phyloP scores from a whole-genome alignment of 169 alveolate genomes.

The Cryptosporidium bovis region DNA sequence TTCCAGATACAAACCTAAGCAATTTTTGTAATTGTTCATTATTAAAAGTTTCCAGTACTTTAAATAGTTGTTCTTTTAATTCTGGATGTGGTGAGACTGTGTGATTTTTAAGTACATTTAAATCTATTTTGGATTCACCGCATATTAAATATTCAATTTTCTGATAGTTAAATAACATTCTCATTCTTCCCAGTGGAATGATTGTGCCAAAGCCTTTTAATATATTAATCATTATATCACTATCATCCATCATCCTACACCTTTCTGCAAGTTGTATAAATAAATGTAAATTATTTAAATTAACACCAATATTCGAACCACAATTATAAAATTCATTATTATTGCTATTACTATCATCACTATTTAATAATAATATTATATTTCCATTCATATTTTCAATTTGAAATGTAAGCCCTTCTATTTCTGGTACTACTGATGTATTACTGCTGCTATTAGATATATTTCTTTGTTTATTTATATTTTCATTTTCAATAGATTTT shows the following conservation, averaged over 20 bases:
- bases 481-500: constrained; percentile 79
- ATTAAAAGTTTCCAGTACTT: constrained; percentile 85
- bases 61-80: constrained; percentile 86
- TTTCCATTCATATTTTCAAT: constrained; percentile 70
- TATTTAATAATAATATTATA: constrained; percentile 27
- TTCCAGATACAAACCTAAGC: constrained; percentile 90
- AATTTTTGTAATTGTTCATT: constrained; percentile 88
- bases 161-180: constrained; percentile 85
- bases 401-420: constrained; percentile 70
- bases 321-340: no score
- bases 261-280: constrained; percentile 85
- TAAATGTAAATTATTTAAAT: constrained; percentile 81
- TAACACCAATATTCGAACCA: constrained; percentile 78
- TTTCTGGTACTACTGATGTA: constrained; percentile 16
- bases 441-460: not conserved
- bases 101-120: constrained; percentile 85
- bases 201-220: constrained; percentile 88
- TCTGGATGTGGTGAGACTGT: constrained; percentile 85
- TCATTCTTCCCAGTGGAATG: constrained; percentile 89
- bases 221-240: constrained; percentile 81
- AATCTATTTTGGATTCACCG: constrained; percentile 89
- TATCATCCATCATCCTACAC: constrained; percentile 86
- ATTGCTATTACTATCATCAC: constrained; percentile 1
- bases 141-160: constrained; percentile 88
- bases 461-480: constrained; percentile 63